Evolutionary conservation across 2,329 filamentous ascomycete genomes (phyloP).

Genomic region (Pseudogymnoascus sp.): DNA sequence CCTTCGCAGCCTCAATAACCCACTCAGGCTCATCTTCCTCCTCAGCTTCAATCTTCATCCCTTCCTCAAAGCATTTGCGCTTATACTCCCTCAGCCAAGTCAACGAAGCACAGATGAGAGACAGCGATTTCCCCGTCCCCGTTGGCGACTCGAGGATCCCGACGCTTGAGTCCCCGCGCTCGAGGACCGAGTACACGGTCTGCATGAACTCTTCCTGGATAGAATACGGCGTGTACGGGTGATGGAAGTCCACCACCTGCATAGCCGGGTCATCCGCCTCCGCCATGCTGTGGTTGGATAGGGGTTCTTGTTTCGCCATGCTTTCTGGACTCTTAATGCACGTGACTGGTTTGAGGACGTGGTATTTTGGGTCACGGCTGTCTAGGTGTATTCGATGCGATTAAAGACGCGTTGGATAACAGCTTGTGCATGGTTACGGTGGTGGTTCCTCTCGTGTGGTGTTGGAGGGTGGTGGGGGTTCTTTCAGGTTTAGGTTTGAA

Average conservation of each 20-base stretch:
- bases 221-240: constrained; percentile 62
- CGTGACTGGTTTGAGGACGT: background rate
- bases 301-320: background rate
- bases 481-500: background rate
- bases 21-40: constrained; percentile 59
- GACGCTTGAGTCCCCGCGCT: constrained; percentile 44
- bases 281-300: background rate
- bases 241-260: constrained; percentile 47
- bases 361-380: background rate
- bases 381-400: background rate
- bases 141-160: constrained; percentile 69
- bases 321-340: background rate
- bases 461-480: background rate
- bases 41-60: constrained; percentile 17
- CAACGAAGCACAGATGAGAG: constrained; percentile 62
- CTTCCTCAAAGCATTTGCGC: constrained; percentile 31
- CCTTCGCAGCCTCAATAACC: constrained; percentile 56
- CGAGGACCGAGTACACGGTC: constrained; percentile 58
- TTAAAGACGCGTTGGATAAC: background rate
- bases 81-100: constrained; percentile 67
- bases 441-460: background rate
- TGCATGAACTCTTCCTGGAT: constrained; percentile 67
- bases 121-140: constrained; percentile 64
- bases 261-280: background rate
- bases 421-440: background rate